phyloP scores from a whole-genome alignment of 306 rosid species.

The Acmispon strigosus region DNA sequence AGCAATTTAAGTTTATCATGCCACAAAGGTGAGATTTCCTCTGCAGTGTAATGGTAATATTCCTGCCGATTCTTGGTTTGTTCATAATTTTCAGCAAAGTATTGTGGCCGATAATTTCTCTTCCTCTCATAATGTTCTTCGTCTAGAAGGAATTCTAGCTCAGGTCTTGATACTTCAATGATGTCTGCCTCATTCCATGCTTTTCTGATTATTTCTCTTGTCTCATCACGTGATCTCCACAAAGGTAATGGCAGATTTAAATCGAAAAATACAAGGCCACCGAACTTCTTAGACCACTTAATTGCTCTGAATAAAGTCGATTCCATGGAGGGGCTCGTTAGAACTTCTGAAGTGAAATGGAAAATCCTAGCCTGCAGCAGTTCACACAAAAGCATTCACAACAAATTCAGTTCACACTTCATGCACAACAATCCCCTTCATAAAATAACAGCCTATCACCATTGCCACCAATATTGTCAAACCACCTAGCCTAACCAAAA shows the following conservation, averaged over 20 bases:
- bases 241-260: constrained; percentile 63
- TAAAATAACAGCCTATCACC: neutral
- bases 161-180: constrained; percentile 73
- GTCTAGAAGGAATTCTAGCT: constrained; percentile 86
- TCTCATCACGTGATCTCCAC: constrained; percentile 78
- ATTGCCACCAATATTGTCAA: neutral
- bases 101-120: constrained; percentile 71
- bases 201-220: constrained; percentile 48
- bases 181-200: constrained; percentile 81
- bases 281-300: constrained; percentile 37
- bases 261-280: constrained; percentile 58
- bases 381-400: constrained; percentile 7
- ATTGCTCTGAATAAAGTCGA: constrained; percentile 33
- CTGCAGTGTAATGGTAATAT: constrained; percentile 68
- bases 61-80: constrained; percentile 65
- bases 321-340: constrained; percentile 26
- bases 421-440: neutral
- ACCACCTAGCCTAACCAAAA: neutral
- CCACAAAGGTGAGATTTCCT: constrained; percentile 80
- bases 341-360: constrained; percentile 59
- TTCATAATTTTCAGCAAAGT: constrained; percentile 63
- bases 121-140: constrained; percentile 64
- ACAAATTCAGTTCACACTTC: neutral
- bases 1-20: constrained; percentile 61
- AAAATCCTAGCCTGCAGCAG: constrained; percentile 41